phyloP scores from a whole-genome alignment of 2,329 filamentous ascomycete genomes.

The Fusarium sp. region DNA sequence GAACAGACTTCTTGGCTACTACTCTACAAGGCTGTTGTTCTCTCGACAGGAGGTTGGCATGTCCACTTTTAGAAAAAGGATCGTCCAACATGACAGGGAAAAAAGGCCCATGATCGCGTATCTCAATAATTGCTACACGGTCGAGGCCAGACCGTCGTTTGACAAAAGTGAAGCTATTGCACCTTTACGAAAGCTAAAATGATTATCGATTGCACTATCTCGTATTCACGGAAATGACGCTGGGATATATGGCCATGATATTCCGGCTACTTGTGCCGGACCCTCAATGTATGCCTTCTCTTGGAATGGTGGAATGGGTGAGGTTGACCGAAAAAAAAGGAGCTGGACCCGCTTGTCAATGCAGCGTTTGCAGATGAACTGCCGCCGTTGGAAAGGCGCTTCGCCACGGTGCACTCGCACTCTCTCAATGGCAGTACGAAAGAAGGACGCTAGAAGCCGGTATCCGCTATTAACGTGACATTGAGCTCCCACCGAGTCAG shows the following conservation, averaged over 20 bases:
- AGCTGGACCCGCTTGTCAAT: constrained; percentile 21
- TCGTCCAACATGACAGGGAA: constrained; percentile 18
- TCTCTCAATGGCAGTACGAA: constrained; percentile 5
- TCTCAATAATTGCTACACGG: constrained; percentile 2
- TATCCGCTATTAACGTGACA: constrained; percentile 8
- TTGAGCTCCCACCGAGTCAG: constrained; percentile 6
- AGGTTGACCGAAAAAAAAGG: constrained; percentile 16
- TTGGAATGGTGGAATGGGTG: not conserved
- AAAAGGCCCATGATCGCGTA: constrained; percentile 6
- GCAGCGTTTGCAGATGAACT: constrained; percentile 25
- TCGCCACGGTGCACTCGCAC: not conserved
- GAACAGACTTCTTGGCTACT: not conserved
- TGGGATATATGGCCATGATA: not conserved
- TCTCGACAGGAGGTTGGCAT: not conserved
- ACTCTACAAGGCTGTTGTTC: not conserved
- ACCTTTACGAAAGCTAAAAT: constrained; percentile 1
- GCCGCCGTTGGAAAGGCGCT: constrained; percentile 32
- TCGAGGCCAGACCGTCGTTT: not conserved
- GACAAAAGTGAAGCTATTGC: not conserved
- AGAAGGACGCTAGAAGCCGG: constrained; percentile 25
- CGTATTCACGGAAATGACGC: constrained; percentile 27
- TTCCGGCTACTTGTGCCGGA: constrained; percentile 9
- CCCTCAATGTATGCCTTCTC: not conserved
- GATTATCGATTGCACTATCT: not conserved
- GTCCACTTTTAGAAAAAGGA: constrained; percentile 12